phyloP scores from a whole-genome alignment of 495 filamentous ascomycete species.

The Neurospora sp. region DNA sequence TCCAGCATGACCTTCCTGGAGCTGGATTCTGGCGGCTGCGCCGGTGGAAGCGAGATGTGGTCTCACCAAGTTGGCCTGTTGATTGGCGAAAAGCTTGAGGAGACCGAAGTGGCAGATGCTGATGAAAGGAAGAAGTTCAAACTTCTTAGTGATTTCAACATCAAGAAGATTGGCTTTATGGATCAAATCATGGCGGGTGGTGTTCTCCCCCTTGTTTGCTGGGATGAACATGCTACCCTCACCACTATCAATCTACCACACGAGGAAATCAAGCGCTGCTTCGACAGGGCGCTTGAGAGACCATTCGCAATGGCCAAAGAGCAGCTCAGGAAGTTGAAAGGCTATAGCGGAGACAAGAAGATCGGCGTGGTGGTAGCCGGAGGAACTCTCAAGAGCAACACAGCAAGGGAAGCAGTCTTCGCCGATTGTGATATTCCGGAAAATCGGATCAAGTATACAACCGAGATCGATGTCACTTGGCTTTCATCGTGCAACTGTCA shows the following conservation, averaged over 20 bases:
- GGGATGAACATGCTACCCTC: not conserved
- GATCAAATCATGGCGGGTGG: not conserved
- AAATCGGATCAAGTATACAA: not conserved
- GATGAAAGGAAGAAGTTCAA: not conserved
- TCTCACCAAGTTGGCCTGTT: not conserved
- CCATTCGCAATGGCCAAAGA: not conserved
- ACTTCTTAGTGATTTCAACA: constrained; percentile 1
- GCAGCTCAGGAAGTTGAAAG: not conserved
- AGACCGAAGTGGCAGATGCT: not conserved
- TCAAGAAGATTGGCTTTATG: not conserved
- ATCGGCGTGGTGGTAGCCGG: constrained; percentile 7
- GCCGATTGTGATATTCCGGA: not conserved
- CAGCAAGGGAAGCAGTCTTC: not conserved
- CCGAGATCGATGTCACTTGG: not conserved
- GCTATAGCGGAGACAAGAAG: not conserved
- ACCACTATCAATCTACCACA: not conserved
- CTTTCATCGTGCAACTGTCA: constrained; percentile 1
- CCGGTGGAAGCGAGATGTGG: constrained; percentile 8
- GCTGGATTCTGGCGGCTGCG: not conserved
- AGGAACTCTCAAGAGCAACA: not conserved
- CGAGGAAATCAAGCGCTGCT: not conserved
- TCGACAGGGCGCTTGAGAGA: not conserved
- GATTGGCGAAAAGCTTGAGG: not conserved
- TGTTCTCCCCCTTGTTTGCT: not conserved
- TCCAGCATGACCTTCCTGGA: constrained; percentile 1